A percentile compares a stretch with the other conserved stretches of the same genome.
phyloP scores from a whole-genome alignment of 1,284 basidiomycete species.

The Cutaneotrichosporon sp. region DNA sequence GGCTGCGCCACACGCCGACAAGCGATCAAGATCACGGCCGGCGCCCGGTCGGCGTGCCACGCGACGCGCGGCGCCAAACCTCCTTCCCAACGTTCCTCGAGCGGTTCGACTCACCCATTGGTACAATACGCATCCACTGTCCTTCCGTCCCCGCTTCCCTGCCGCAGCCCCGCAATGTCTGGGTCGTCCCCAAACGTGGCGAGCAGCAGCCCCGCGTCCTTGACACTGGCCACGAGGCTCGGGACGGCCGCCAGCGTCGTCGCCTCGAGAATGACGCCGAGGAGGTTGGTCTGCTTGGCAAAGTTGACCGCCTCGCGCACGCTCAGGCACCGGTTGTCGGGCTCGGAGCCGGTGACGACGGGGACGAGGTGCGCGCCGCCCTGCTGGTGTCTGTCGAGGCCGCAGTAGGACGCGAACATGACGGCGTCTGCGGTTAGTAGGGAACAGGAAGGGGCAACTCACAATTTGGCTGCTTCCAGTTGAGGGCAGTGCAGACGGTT shows the following conservation, averaged over 20 bases:
- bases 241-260: slow-evolving; percentile 76
- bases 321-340: slow-evolving; percentile 63
- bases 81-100: too few species aligned
- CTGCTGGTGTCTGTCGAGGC: slow-evolving; percentile 57
- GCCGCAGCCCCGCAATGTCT: slow-evolving; percentile 50
- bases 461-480: slow-evolving; percentile 99
- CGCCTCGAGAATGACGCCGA: slow-evolving; percentile 91
- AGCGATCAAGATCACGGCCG: too few species aligned
- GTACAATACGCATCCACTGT: slow-evolving; percentile 52
- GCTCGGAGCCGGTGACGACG: slow-evolving; percentile 53
- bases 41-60: too few species aligned
- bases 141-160: slow-evolving; percentile 43
- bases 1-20: too few species aligned
- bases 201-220: slow-evolving; percentile 83
- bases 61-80: too few species aligned
- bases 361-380: slow-evolving; percentile 42
- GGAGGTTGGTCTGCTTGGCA: slow-evolving; percentile 87
- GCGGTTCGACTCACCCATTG: slow-evolving; percentile 48
- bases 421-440: slow-evolving; percentile 74
- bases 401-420: slow-evolving; percentile 88
- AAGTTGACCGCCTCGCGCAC: slow-evolving; percentile 92
- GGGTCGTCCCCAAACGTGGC: slow-evolving; percentile 69
- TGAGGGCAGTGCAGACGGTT: slow-evolving; percentile 72
- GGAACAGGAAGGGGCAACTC: slow-evolving; percentile 49
- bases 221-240: slow-evolving; percentile 78